phyloP scores from a whole-genome alignment of 2,329 filamentous ascomycete species.

The Atkinsonella hypoxylon region DNA sequence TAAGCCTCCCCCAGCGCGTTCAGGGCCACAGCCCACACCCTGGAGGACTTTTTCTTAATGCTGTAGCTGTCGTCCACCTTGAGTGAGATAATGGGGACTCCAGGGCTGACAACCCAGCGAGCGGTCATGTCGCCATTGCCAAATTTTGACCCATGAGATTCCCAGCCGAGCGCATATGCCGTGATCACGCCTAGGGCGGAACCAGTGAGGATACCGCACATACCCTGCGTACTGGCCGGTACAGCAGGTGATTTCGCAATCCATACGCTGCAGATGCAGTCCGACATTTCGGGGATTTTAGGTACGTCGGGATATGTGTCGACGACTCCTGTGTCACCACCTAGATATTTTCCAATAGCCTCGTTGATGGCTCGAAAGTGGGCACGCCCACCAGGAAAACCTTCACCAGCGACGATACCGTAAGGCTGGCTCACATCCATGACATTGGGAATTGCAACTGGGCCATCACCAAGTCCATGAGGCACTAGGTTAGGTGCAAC shows the following conservation, averaged over 20 bases:
- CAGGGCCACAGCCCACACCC: slow-evolving; percentile 84
- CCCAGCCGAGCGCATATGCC: slow-evolving; percentile 61
- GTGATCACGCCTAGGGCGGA: slow-evolving; percentile 76
- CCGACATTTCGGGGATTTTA: slow-evolving; percentile 54
- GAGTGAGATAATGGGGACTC: slow-evolving; percentile 80
- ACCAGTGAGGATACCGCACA: slow-evolving; percentile 72
- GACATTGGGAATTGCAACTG: slow-evolving; percentile 67
- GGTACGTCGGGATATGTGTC: slow-evolving; percentile 64
- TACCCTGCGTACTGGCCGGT: slow-evolving; percentile 58
- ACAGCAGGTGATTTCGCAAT: slow-evolving; percentile 72
- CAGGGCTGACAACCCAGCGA: slow-evolving; percentile 82
- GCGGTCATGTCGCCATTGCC: slow-evolving; percentile 69
- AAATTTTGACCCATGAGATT: slow-evolving; percentile 46
- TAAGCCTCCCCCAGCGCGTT: slow-evolving; percentile 90
- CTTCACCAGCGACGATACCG: slow-evolving; percentile 76
- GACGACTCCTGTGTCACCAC: slow-evolving; percentile 45
- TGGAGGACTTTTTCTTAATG: slow-evolving; percentile 52
- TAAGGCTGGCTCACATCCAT: slow-evolving; percentile 85
- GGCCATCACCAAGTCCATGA: slow-evolving; percentile 69
- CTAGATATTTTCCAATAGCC: slow-evolving; percentile 64
- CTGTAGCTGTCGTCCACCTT: slow-evolving; percentile 76
- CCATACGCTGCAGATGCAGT: slow-evolving; percentile 74
- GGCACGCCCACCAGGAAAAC: slow-evolving; percentile 67
- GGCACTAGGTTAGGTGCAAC: slow-evolving; percentile 59
- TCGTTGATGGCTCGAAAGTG: slow-evolving; percentile 69